These are phyloP conservation scores for Globisporangium irregulare DNA, from an alignment of 352 stramenopile species.

Conservation along the genomic window DNA sequence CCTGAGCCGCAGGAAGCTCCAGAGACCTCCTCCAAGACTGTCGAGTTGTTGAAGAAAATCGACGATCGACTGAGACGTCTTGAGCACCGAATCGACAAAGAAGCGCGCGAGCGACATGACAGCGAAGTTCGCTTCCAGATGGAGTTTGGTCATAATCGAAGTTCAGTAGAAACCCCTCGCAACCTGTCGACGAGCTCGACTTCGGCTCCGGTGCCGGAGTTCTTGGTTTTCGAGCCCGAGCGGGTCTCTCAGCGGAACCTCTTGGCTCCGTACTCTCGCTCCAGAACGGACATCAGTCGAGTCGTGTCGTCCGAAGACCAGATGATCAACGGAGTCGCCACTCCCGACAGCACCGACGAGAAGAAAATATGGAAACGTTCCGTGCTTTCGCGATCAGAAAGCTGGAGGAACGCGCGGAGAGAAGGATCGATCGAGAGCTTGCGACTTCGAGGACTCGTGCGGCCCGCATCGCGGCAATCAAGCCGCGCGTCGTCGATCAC, in stretches of 20 bases:
- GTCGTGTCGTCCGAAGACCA: not conserved
- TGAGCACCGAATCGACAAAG: constrained; percentile 43
- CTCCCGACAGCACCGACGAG: constrained; percentile 28
- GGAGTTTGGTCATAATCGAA: constrained; percentile 17
- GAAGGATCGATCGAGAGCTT: constrained; percentile 36
- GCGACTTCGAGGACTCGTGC: constrained; percentile 32
- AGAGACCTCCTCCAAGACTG: constrained; percentile 22
- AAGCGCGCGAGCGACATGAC: constrained; percentile 45
- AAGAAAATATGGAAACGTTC: constrained; percentile 34
- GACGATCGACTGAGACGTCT: constrained; percentile 50
- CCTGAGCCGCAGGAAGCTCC: constrained; percentile 6
- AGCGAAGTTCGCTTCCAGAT: constrained; percentile 42
- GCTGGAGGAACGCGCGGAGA: constrained; percentile 47
- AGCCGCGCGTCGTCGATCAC: constrained; percentile 31
- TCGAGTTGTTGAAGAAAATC: constrained; percentile 40
- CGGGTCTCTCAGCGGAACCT: constrained; percentile 64
- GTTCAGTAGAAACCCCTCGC: constrained; percentile 12
- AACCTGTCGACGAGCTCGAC: constrained; percentile 6
- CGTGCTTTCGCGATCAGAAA: constrained; percentile 31
- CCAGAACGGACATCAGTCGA: not conserved
- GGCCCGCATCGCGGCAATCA: constrained; percentile 24
- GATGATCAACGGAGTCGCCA: constrained; percentile 23
- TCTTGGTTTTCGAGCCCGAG: constrained; percentile 55
- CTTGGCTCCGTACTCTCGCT: constrained; percentile 20
- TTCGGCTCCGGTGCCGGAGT: constrained; percentile 11